Conservation (phyloP, 495 filamentous ascomycete species). For the Annulohypoxylon nitens region DNA sequence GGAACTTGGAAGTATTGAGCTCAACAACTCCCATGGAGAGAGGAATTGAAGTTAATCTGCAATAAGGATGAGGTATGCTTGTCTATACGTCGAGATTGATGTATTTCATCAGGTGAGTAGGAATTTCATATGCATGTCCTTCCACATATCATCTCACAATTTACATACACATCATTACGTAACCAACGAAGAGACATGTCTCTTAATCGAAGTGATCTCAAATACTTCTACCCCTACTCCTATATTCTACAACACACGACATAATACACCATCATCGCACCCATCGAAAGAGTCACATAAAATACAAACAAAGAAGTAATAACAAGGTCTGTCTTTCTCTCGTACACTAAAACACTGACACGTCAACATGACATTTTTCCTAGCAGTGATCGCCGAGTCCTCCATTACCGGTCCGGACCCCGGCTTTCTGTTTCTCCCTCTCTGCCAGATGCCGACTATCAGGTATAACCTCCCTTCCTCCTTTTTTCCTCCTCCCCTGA, state of each 20-base stretch:
- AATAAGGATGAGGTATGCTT: no score
- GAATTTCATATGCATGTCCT: no score
- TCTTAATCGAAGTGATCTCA: background rate
- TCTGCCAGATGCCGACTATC: background rate
- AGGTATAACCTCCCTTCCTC: background rate
- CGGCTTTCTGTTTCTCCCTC: slow-evolving; percentile 12
- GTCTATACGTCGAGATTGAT: no score
- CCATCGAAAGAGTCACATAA: background rate
- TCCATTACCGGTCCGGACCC: slow-evolving; percentile 13
- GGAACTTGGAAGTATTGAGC: no score
- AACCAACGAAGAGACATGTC: background rate
- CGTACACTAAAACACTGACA: slow-evolving; percentile 6
- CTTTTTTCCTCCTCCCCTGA: background rate
- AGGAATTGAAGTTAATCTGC: no score
- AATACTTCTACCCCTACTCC: background rate
- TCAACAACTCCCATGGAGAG: no score
- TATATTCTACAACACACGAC: background rate
- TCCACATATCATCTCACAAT: background rate
- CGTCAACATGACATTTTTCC: background rate
- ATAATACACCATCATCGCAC: background rate
- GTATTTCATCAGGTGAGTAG: no score
- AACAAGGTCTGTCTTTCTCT: slow-evolving; percentile 17
- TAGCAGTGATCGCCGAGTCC: background rate
- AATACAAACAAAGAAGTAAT: background rate
- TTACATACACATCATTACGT: background rate